phyloP scores from a whole-genome alignment of 1,284 basidiomycete genomes.

The Gomphus bonarii region DNA sequence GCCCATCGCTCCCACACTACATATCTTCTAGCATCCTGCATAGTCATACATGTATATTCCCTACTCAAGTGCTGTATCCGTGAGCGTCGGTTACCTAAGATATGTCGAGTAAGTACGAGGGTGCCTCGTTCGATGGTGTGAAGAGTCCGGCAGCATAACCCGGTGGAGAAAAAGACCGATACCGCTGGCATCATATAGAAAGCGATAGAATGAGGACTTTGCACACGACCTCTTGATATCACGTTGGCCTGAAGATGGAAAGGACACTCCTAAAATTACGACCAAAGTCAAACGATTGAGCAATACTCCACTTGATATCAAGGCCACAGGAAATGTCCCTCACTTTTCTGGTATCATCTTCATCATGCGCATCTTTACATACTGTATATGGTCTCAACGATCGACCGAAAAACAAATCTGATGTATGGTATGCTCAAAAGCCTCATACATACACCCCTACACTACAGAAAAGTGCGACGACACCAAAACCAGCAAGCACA shows the following conservation, averaged over 20 bases:
- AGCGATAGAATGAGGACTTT: too few relatives aligned
- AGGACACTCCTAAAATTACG: too few relatives aligned
- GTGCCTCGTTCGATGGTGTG: conserved; percentile 89
- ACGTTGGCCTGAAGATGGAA: too few relatives aligned
- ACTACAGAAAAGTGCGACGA: conserved; percentile 80
- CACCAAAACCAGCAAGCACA: conserved; percentile 71
- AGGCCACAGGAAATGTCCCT: too few relatives aligned
- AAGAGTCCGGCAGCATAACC: too few relatives aligned
- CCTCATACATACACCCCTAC: conserved; percentile 77
- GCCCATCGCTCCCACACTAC: background rate
- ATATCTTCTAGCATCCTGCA: background rate
- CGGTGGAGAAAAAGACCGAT: too few relatives aligned
- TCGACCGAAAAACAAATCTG: background rate
- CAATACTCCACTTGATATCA: background rate
- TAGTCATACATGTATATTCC: conserved; percentile 8
- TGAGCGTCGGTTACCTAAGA: conserved; percentile 82
- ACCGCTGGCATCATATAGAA: too few relatives aligned
- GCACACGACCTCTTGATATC: too few relatives aligned
- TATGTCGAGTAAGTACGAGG: conserved; percentile 73
- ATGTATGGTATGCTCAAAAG: background rate
- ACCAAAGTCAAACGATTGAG: too few relatives aligned
- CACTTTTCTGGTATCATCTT: too few relatives aligned
- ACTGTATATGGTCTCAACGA: background rate
- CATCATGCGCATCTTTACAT: too few relatives aligned
- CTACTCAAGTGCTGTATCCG: conserved; percentile 26